Evolutionary conservation across 1,284 basidiomycete genomes (phyloP).

Genomic region (Rhodotorula mucilaginosa): DNA sequence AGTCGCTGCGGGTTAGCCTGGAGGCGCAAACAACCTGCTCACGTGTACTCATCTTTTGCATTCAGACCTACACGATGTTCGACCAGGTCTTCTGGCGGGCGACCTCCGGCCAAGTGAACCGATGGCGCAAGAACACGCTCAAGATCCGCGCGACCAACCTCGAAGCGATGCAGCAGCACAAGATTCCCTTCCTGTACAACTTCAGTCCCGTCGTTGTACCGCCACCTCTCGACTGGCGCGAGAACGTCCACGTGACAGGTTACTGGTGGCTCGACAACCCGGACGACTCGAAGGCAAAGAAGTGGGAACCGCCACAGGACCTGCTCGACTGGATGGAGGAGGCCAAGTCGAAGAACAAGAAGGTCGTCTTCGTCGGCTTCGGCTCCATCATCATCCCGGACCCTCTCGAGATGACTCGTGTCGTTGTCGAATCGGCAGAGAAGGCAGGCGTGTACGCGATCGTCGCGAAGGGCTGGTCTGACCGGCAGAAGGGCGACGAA

Average conservation of each 20-base stretch:
- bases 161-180: conserved; percentile 92
- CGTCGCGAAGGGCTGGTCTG: conserved; percentile 96
- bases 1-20: conserved; percentile 24
- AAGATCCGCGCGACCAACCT: conserved; percentile 74
- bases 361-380: conserved; percentile 96
- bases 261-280: conserved; percentile 95
- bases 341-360: conserved; percentile 71
- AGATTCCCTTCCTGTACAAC: conserved; percentile 96
- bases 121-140: conserved; percentile 81
- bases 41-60: background rate
- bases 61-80: conserved; percentile 60
- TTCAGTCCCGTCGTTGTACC: conserved; percentile 71
- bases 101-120: conserved; percentile 87
- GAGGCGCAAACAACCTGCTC: background rate
- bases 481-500: conserved; percentile 66
- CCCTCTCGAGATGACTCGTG: conserved; percentile 83
- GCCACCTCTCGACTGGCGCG: conserved; percentile 92
- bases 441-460: conserved; percentile 60
- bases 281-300: conserved; percentile 65
- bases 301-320: conserved; percentile 79
- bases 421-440: conserved; percentile 81
- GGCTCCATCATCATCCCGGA: conserved; percentile 96
- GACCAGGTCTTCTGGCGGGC: conserved; percentile 98
- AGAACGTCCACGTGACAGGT: conserved; percentile 94
- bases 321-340: conserved; percentile 76